Conservation (phyloP, 2,329 filamentous ascomycete species). For the Aureobasidium musti region DNA sequence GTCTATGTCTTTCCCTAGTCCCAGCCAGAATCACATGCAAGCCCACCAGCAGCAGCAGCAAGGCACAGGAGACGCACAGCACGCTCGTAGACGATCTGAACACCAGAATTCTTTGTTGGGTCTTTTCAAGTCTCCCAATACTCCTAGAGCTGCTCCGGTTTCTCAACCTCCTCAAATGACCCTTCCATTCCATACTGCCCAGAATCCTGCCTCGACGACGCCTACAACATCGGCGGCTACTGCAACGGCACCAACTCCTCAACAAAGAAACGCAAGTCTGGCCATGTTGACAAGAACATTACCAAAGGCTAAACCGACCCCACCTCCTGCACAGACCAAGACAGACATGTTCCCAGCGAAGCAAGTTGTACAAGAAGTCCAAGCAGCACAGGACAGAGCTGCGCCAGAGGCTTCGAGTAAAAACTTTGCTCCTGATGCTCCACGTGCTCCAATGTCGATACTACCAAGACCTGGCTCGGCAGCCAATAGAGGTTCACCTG, state of each 20-base stretch:
- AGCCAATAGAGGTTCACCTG: constrained; percentile 22
- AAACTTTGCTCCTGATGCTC: neutral
- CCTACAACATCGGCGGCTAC: constrained; percentile 4
- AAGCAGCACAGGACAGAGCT: neutral
- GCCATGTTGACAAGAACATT: constrained; percentile 42
- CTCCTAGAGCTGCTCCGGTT: constrained; percentile 33
- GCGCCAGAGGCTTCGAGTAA: constrained; percentile 6
- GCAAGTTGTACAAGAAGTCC: constrained; percentile 29
- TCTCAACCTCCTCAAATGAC: neutral
- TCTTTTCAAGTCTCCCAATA: constrained; percentile 46
- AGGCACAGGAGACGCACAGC: constrained; percentile 2
- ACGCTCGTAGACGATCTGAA: constrained; percentile 38
- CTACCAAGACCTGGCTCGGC: constrained; percentile 29
- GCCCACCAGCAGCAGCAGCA: constrained; percentile 9
- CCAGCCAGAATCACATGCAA: constrained; percentile 23
- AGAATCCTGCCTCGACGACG: neutral
- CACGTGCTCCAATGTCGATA: constrained; percentile 28
- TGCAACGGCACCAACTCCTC: constrained; percentile 16
- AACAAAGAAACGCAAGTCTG: constrained; percentile 35
- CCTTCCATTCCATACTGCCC: neutral
- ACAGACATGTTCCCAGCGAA: constrained; percentile 29
- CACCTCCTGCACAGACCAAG: constrained; percentile 15
- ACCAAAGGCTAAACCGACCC: constrained; percentile 33
- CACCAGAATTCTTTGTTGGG: constrained; percentile 52
- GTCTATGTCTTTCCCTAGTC: constrained; percentile 27